A percentile compares a stretch with the other conserved stretches of the same genome.
phyloP scores from a whole-genome alignment of 495 filamentous ascomycete species.

The Aspergillus avenaceus region DNA sequence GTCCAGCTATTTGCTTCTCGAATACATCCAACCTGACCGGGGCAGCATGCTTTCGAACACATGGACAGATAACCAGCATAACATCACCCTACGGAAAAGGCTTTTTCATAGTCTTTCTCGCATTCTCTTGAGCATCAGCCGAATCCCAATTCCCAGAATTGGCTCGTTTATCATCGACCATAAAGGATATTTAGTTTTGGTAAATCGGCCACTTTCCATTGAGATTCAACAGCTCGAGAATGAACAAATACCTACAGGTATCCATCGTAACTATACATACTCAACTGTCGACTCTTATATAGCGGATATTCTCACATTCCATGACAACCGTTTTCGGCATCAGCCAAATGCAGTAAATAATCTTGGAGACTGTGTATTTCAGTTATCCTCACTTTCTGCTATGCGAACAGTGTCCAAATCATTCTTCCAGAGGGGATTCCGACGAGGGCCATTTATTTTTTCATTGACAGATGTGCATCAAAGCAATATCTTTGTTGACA shows the following conservation, averaged over 20 bases:
- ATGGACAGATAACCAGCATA: constrained; percentile 16
- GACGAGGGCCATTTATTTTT: constrained; percentile 20
- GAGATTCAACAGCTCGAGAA: constrained; percentile 29
- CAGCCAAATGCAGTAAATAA: constrained; percentile 30
- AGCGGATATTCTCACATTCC: constrained; percentile 23
- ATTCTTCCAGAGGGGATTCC: constrained; percentile 22
- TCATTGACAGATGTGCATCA: constrained; percentile 26
- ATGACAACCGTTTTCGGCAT: constrained; percentile 30
- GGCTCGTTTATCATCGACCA: constrained; percentile 30
- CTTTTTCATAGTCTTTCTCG: constrained; percentile 28
- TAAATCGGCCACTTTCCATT: constrained; percentile 29
- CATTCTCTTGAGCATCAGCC: constrained; percentile 24
- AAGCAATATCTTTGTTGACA: constrained; percentile 29
- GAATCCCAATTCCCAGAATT: constrained; percentile 26
- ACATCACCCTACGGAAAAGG: constrained; percentile 15
- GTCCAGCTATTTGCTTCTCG: constrained; percentile 30
- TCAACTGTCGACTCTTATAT: constrained; percentile 28
- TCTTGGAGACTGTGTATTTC: constrained; percentile 22
- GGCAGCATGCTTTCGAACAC: constrained; percentile 33
- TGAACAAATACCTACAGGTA: constrained; percentile 29
- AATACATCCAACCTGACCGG: constrained; percentile 22
- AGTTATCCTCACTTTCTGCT: constrained; percentile 21
- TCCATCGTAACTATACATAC: constrained; percentile 27
- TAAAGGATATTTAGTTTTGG: constrained; percentile 20
- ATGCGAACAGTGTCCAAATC: constrained; percentile 25